Evolutionary conservation across 441 rosid genomes (phyloP).

Genomic region (Populus hybrid): DNA sequence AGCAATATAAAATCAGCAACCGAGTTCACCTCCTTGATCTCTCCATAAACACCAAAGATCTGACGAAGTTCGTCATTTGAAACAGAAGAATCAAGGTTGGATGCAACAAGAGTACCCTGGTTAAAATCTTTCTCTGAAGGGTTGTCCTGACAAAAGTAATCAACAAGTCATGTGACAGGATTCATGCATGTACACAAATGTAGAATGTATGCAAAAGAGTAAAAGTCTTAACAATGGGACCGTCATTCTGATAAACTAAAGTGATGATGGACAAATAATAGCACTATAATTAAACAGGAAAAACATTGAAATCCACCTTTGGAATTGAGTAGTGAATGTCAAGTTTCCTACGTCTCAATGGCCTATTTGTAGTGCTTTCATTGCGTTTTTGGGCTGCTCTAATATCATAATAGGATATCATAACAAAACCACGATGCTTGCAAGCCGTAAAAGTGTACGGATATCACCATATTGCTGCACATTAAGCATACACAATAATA

Average conservation of each 20-base stretch:
- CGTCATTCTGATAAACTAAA: conserved; percentile 6
- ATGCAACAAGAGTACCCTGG: conserved; percentile 50
- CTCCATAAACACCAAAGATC: conserved; percentile 51
- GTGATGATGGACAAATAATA: neutral
- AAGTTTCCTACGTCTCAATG: conserved; percentile 43
- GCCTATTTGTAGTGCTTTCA: conserved; percentile 49
- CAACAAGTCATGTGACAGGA: conserved; percentile 1
- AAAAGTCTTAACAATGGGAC: neutral
- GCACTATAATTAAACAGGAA: conserved; percentile 6
- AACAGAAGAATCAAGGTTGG: conserved; percentile 49
- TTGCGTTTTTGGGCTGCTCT: conserved; percentile 56
- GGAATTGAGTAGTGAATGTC: conserved; percentile 61
- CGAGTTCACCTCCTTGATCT: conserved; percentile 49
- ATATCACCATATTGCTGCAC: conserved; percentile 60
- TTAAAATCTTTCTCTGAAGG: conserved; percentile 48
- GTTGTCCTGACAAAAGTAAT: conserved; percentile 41
- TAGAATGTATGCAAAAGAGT: neutral
- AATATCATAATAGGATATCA: conserved; percentile 61
- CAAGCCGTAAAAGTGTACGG: conserved; percentile 45
- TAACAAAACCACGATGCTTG: conserved; percentile 59
- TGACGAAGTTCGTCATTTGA: conserved; percentile 50
- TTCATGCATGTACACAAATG: conserved; percentile 7
- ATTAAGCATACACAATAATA: conserved; percentile 16
- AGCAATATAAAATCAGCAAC: conserved; percentile 10
- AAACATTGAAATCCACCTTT: conserved; percentile 30